phyloP scores from a whole-genome alignment of 139 green algal species.

The Chlorella vulgaris region DNA sequence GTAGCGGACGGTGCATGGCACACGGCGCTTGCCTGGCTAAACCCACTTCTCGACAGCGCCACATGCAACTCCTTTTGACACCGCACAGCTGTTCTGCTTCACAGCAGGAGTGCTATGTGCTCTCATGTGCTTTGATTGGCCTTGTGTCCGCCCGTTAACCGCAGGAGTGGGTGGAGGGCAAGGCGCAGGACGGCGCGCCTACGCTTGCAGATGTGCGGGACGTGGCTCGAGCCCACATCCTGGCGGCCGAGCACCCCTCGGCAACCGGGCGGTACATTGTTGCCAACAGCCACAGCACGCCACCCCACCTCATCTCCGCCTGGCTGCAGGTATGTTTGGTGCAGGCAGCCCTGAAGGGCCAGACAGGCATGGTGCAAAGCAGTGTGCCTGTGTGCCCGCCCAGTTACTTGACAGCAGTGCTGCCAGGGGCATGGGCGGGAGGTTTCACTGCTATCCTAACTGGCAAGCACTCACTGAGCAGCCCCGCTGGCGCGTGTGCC shows the following conservation, averaged over 20 bases:
- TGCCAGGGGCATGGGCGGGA: background rate
- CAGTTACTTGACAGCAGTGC: too few relatives aligned
- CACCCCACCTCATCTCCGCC: constrained; percentile 7
- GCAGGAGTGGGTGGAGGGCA: constrained; percentile 49
- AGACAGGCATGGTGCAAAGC: too few relatives aligned
- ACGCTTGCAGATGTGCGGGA: constrained; percentile 60
- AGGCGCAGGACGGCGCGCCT: constrained; percentile 6
- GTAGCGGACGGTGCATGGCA: background rate
- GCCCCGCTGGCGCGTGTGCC: too few relatives aligned
- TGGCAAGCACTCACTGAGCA: too few relatives aligned
- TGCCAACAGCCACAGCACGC: constrained; percentile 17
- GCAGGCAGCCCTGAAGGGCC: background rate
- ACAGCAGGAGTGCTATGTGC: background rate
- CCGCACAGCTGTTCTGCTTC: too few relatives aligned
- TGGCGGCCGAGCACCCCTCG: constrained; percentile 40
- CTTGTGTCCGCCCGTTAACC: too few relatives aligned
- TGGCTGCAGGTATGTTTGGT: constrained; percentile 35
- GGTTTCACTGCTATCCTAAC: too few relatives aligned
- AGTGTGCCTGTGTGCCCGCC: too few relatives aligned
- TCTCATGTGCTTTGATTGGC: too few relatives aligned
- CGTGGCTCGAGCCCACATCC: constrained; percentile 55
- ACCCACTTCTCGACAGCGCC: too few relatives aligned
- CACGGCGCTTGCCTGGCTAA: too few relatives aligned
- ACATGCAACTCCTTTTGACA: too few relatives aligned
- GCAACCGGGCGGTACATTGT: constrained; percentile 60